Conservation (phyloP, 2,329 filamentous ascomycete genomes). For the Fusarium sulawesiense region DNA sequence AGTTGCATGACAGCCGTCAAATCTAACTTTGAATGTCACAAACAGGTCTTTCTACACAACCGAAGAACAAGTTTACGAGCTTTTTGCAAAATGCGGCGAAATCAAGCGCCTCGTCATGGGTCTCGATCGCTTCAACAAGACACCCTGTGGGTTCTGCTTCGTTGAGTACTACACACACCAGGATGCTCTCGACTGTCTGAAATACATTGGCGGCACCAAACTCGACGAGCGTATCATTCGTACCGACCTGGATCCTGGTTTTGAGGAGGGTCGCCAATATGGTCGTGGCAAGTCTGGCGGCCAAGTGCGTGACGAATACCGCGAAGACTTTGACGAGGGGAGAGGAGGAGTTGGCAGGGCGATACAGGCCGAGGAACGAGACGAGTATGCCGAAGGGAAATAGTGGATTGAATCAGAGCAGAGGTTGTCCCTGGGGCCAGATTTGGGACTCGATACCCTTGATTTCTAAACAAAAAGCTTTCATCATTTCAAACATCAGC, state of each 20-base stretch:
- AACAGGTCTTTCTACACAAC: constrained; percentile 94
- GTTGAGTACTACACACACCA: constrained; percentile 99
- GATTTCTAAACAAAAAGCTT: constrained; percentile 22
- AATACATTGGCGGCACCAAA: constrained; percentile 98
- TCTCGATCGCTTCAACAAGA: constrained; percentile 95
- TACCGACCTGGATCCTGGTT: constrained; percentile 94
- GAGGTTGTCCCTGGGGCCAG: constrained; percentile 1
- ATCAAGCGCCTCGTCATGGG: constrained; percentile 99
- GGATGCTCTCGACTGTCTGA: constrained; percentile 97
- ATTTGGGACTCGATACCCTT: constrained; percentile 45
- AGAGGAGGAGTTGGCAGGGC: constrained; percentile 89
- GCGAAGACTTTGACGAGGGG: constrained; percentile 96
- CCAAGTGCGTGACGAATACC: constrained; percentile 97
- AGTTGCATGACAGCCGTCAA: background rate
- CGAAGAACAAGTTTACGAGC: constrained; percentile 97
- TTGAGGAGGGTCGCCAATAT: constrained; percentile 95
- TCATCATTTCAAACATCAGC: constrained; percentile 13
- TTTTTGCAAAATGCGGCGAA: constrained; percentile 96
- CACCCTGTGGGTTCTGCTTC: constrained; percentile 98
- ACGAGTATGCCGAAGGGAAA: constrained; percentile 54
- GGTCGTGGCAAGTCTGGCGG: constrained; percentile 95
- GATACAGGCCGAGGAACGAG: constrained; percentile 65
- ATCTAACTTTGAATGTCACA: constrained; percentile 32
- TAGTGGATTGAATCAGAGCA: constrained; percentile 26
- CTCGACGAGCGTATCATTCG: constrained; percentile 96